Evolutionary conservation across 140 eudicot species (phyloP), one percentile per base, ranked within the genome.

Genomic region (Anethum foeniculum): DNA sequence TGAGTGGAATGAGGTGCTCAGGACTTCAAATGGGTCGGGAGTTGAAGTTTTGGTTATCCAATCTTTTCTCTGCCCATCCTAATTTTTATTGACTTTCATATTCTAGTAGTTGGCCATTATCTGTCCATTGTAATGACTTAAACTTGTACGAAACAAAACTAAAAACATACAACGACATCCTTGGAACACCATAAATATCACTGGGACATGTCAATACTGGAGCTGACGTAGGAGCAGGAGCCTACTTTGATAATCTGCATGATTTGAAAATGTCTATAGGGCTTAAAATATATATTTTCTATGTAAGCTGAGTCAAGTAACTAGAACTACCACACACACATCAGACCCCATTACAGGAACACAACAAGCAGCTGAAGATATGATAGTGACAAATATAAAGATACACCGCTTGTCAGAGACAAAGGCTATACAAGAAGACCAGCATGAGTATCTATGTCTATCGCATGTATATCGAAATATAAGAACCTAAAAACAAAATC

Each of bases 81-180:
- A 34, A 34, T 34, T 34, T 34, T 34, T 34, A 34, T 34, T 34
- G 38, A 34, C 38, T 34, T 34, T 34, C 38, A 34, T 34, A 34
- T 34, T 34, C 43, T 39, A 39, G 85, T 82, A 88, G 51, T 32
- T 87, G 86, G 41, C 75, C 77, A 56, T 79, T 77, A 19, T 88
- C 82, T 77, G 90, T 85, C 98, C 98, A 91, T 54, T 88, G 43
- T 28, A 89, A 84, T 62, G 82, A 82, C 69, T 83, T 93, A 47
- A 87, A 91, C 86, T 91, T 93, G 81, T 91, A 93, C 9, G 95
- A 88, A 78, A 96, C 97, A 48, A 93, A 91, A 27, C 97, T 96
- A 74, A 90, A 93, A 14, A 77, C 91, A 2, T 96, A 93, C 75
- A 93, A 85, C 28, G 92, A 83, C 19, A 93, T 85, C 81, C 80